These are phyloP conservation scores for Solanum tarijense DNA, from an alignment of 257 asterid genomes.

Conservation along the genomic window DNA sequence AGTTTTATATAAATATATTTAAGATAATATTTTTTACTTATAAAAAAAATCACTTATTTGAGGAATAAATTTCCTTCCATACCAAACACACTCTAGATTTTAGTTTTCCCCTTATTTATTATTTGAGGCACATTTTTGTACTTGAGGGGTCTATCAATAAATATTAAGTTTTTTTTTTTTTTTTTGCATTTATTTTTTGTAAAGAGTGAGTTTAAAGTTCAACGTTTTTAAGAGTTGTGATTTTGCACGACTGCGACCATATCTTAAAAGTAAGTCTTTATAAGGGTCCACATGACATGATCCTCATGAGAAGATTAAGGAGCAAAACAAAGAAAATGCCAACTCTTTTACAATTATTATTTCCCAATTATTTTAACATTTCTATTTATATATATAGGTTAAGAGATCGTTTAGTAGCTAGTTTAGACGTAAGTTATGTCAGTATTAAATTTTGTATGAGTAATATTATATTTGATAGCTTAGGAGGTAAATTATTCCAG, in stretches of 20 bases:
- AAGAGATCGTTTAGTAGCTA: too few species aligned
- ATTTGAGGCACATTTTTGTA: neutral
- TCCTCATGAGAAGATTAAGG: neutral
- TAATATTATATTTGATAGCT: neutral
- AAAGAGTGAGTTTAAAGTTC: neutral
- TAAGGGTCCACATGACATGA: neutral
- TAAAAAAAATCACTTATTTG: neutral
- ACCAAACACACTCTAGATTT: neutral
- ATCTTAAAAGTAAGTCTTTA: neutral
- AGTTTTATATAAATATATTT: neutral
- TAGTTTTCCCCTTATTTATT: neutral
- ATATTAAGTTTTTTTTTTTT: neutral
- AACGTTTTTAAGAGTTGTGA: neutral
- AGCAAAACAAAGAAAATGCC: neutral
- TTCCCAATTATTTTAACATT: neutral
- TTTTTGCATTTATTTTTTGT: neutral
- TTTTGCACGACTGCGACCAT: neutral
- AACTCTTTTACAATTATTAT: neutral
- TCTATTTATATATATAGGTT: neutral
- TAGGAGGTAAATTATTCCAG: neutral
- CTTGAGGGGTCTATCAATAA: neutral
- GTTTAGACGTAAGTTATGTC: neutral
- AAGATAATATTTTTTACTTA: neutral
- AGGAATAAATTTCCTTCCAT: neutral
- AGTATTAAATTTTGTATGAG: too few species aligned